A percentile compares a stretch with the other conserved stretches of the same genome.
Evolutionary conservation across 495 filamentous ascomycete genomes (phyloP).

Genomic region (Neurospora hispaniola): DNA sequence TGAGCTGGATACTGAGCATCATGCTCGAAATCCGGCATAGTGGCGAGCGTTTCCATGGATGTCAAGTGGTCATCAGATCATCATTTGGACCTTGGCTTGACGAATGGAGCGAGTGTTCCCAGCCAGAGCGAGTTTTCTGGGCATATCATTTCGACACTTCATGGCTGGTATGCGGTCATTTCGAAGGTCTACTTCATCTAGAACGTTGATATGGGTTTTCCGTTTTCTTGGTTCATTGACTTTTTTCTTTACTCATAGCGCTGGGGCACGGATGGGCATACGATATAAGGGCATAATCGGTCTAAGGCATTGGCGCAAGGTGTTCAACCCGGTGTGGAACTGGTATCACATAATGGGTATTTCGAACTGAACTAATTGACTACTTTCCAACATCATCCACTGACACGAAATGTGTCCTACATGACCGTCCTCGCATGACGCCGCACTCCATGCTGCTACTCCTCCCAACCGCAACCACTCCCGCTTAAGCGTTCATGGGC

Average conservation of each 20-base stretch:
- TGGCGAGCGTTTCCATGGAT: not conserved
- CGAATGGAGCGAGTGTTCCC: not conserved
- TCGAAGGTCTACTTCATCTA: not conserved
- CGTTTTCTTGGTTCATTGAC: not conserved
- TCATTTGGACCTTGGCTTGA: not conserved
- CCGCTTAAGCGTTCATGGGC: conserved; percentile 35
- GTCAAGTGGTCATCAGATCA: no score
- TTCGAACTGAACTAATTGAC: not conserved
- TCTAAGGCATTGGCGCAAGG: not conserved
- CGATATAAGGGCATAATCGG: not conserved
- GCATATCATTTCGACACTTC: not conserved
- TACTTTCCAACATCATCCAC: not conserved
- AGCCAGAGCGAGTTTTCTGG: not conserved
- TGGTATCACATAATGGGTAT: not conserved
- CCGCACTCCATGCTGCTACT: not conserved
- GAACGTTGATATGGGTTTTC: not conserved
- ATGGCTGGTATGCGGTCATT: not conserved
- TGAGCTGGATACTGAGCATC: not conserved
- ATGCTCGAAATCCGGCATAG: not conserved
- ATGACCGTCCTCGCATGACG: not conserved
- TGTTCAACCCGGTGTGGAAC: not conserved
- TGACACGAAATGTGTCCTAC: not conserved
- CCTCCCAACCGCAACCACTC: not conserved
- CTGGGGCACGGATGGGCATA: not conserved
- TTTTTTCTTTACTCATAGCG: not conserved